Evolutionary conservation across 2,329 filamentous ascomycete genomes (phyloP), one percentile per base, ranked within the genome.

Genomic region (Pyricularia grisea): DNA sequence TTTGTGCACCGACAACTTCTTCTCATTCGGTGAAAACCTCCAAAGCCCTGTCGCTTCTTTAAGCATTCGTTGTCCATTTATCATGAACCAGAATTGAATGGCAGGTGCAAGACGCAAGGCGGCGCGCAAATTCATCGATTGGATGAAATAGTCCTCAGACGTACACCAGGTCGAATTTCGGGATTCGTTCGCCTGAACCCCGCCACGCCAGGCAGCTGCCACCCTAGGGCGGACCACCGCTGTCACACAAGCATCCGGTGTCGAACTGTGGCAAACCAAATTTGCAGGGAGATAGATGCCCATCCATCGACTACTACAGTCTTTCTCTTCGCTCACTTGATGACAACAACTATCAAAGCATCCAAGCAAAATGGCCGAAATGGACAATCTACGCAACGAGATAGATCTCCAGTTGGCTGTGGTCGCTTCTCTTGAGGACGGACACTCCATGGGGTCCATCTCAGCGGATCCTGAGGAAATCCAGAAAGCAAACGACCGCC

Each of bases 361-460:
- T 20, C 25, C 30, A 12, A 27, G 10, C 60, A 63, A 30, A 28
- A 30, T 63, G 30, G 65, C 23, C 63, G 71, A 69, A 11, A 66
- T 77, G 23, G 73, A 76, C 65, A 74, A 73, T 23, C 72, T 83
- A 25, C 72, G 71, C 23, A 80, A 82, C 66, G 81, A 84, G 69
- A 74, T 85, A 70, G 75, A 73, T 36, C 76, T 83, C 25, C 79
- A 83, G 70, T 75, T 75, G 65, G 79, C 81, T 67, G 77, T 85
- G 25, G 75, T 85, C 3, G 71, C 73, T 9, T 84, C 82, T 1
- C 77, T 85, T n/a, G 72, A 74, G 58, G 75, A 78, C 17, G 25
- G 7, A 1, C 4, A 63, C 5, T 14, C 6, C 7, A 17, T 28
- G 25, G 60, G 60, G 30, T 28, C 42, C 42, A 50, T 63, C 14